phyloP scores from a whole-genome alignment of 352 stramenopile genomes.

The Globisporangium solare region DNA sequence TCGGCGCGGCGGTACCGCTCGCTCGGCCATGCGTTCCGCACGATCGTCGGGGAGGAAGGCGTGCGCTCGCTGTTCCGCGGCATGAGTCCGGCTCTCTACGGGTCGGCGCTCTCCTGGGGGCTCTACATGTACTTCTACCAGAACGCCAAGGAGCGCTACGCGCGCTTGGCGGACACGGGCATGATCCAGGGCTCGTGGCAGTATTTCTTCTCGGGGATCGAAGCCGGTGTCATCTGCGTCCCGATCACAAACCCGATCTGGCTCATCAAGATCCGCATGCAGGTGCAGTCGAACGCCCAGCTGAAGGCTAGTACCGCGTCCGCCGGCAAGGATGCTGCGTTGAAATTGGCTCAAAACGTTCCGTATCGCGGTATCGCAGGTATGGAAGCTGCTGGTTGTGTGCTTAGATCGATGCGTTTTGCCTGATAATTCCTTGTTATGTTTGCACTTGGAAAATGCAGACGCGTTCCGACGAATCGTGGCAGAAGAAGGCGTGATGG shows the following conservation, averaged over 20 bases:
- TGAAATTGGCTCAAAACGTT: slow-evolving; percentile 48
- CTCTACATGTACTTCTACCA: slow-evolving; percentile 99
- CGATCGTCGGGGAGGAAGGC: slow-evolving; percentile 84
- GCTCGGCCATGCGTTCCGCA: slow-evolving; percentile 64
- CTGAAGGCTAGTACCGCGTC: slow-evolving; percentile 28
- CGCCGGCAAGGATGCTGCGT: slow-evolving; percentile 43
- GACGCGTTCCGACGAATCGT: slow-evolving; percentile 94
- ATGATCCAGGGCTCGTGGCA: slow-evolving; percentile 75
- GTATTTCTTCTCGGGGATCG: slow-evolving; percentile 78
- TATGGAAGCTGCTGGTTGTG: slow-evolving; percentile 10
- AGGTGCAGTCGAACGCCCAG: slow-evolving; percentile 75
- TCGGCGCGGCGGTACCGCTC: slow-evolving; percentile 65
- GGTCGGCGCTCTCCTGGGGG: slow-evolving; percentile 94
- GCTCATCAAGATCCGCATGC: slow-evolving; percentile 97
- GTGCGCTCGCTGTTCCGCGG: slow-evolving; percentile 90
- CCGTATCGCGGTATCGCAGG: slow-evolving; percentile 67
- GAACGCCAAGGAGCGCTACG: slow-evolving; percentile 88
- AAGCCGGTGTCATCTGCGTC: slow-evolving; percentile 89
- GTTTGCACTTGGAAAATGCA: slow-evolving; percentile 10
- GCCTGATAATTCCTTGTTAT: slow-evolving; percentile 2
- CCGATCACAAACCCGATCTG: slow-evolving; percentile 98
- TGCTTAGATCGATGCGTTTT: slow-evolving; percentile 1
- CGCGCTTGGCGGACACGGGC: slow-evolving; percentile 59
- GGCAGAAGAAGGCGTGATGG: slow-evolving; percentile 90
- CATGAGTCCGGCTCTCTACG: slow-evolving; percentile 94